Evolutionary conservation across 306 rosid species (phyloP), one percentile per base, ranked within the genome.

Genomic region (Calophaca sinica): DNA sequence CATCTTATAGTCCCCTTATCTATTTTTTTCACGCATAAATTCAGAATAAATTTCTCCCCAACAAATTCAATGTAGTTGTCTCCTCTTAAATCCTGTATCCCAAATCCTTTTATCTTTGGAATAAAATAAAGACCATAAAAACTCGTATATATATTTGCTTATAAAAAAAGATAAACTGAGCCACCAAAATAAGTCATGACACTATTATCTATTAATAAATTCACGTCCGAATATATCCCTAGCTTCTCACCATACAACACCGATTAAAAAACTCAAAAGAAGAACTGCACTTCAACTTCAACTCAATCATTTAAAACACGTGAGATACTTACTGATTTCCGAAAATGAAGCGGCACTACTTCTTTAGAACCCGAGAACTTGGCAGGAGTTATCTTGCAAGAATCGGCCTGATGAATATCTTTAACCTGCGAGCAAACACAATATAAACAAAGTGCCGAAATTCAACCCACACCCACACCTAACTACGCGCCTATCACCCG

Each of bases 361-460:
- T 96, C 99, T 73, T 96, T 96, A 2, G 99, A 81, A 52, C 99
- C 99, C 0, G 88, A 96, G 79, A 96, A 96, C 69, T 96, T 93
- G 3, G 96, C 96, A 3, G 99, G 99, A 31, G 87, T 91, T 45
- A 96, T 74, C 81, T 96, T 96, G 86, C 99, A 96, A 1, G 89
- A 87, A 80, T 89, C 96, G 1, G 99, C 92, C 61, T 84, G 85
- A 46, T 88, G 84, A 84, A 96, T 90, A 80, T 83, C 83, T 36
- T 85, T 88, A 51, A 78, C 99, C 99, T 94, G 90, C 71, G 78
- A 2, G 55, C 51, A 58, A 54, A 66, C n/a, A 5, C 5, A 48
- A 5, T 10, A 68, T 52, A 0, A 80, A 4, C 15, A 69, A 41
- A 77, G 5, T 5, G 12, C n/a, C 13, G 11, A 42, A 20, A 59